Percentiles rank a stretch among this genome's conserved stretches.
phyloP scores from a whole-genome alignment of 805 yeast genomes.

The Jamesozyma lodderae region DNA sequence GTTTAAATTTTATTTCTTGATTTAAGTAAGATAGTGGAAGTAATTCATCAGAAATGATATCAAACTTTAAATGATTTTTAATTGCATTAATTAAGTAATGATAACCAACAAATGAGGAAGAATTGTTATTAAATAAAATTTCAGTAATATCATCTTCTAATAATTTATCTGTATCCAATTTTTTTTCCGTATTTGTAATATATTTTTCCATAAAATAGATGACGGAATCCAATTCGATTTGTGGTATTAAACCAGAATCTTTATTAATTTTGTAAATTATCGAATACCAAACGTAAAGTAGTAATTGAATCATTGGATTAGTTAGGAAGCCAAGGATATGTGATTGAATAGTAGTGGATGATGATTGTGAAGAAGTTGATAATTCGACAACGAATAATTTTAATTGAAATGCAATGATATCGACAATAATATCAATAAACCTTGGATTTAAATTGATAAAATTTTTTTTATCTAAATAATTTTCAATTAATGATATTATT shows the following conservation, averaged over 20 bases:
- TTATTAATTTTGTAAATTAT: slow-evolving; percentile 6
- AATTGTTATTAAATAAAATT: slow-evolving; percentile 11
- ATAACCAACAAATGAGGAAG: slow-evolving; percentile 11
- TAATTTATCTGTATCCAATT: slow-evolving; percentile 11
- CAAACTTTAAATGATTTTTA: slow-evolving; percentile 8
- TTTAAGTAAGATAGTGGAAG: slow-evolving; percentile 7
- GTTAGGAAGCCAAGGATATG: slow-evolving; percentile 10
- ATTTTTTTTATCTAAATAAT: slow-evolving; percentile 2
- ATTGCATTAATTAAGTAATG: slow-evolving; percentile 9
- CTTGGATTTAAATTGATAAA: slow-evolving; percentile 5
- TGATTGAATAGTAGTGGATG: slow-evolving; percentile 3
- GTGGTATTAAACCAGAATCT: neutral
- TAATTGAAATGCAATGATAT: slow-evolving; percentile 12
- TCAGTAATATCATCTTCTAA: slow-evolving; percentile 10
- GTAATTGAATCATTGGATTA: slow-evolving; percentile 18
- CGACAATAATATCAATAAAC: slow-evolving; percentile 12
- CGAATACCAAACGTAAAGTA: slow-evolving; percentile 18
- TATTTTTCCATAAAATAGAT: slow-evolving; percentile 13
- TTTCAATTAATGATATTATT: slow-evolving; percentile 4
- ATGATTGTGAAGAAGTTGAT: slow-evolving; percentile 1
- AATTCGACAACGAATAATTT: slow-evolving; percentile 10
- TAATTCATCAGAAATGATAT: slow-evolving; percentile 10
- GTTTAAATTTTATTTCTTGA: slow-evolving; percentile 8
- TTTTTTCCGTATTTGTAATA: slow-evolving; percentile 9
- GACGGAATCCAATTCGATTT: slow-evolving; percentile 8